These are phyloP conservation scores for Trichoderma gracile DNA, from an alignment of 2,329 filamentous ascomycete species.

Conservation along the genomic window DNA sequence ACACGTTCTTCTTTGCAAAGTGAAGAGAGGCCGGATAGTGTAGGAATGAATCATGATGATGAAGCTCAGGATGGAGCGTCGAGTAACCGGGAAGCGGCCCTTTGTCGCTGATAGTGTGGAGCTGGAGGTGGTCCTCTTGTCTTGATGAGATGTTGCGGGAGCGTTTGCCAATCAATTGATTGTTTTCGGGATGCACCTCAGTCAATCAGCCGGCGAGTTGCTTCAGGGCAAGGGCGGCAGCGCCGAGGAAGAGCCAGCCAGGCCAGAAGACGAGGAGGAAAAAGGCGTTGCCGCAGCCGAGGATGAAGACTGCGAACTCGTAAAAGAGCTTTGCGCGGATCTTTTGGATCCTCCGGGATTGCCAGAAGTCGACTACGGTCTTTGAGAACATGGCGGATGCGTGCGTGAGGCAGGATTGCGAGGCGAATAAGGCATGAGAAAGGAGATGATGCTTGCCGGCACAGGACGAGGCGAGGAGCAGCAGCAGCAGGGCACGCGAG, in stretches of 20 bases:
- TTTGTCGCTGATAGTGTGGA: neutral
- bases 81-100: neutral
- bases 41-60: constrained; percentile 24
- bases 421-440: constrained; percentile 29
- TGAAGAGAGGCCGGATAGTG: constrained; percentile 44
- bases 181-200: neutral
- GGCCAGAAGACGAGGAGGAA: constrained; percentile 58
- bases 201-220: constrained; percentile 38
- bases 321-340: constrained; percentile 51
- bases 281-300: constrained; percentile 52
- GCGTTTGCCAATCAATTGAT: constrained; percentile 34
- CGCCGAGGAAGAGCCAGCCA: constrained; percentile 53
- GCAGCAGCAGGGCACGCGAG: constrained; percentile 23
- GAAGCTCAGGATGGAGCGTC: neutral
- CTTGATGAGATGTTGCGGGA: neutral
- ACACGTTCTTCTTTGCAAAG: constrained; percentile 82
- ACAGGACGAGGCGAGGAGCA: constrained; percentile 26
- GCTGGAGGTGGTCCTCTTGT: neutral
- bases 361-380: constrained; percentile 40
- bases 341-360: constrained; percentile 39
- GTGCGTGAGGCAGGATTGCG: constrained; percentile 35
- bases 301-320: constrained; percentile 53
- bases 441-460: constrained; percentile 35
- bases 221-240: constrained; percentile 41
- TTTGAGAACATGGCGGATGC: constrained; percentile 34